Percentiles rank a stretch among this genome's conserved stretches.
Evolutionary conservation across 352 stramenopile species (phyloP).

Genomic region (Pythium brassicae): DNA sequence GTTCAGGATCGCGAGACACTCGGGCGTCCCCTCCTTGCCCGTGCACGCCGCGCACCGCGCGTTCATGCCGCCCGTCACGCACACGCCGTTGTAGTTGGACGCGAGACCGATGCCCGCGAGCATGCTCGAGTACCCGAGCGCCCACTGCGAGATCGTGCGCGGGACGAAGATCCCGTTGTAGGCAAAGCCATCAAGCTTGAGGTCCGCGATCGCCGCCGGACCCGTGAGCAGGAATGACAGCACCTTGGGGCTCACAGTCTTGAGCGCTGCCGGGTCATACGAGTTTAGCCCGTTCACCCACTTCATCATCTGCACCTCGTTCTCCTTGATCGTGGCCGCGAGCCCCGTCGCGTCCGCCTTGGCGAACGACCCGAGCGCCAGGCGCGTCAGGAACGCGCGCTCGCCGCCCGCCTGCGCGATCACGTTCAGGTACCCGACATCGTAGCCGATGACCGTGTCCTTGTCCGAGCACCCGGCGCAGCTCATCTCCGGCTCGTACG

Average conservation of each 20-base stretch:
- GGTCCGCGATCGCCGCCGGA: neutral
- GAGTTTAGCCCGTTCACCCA: slow-evolving; percentile 20
- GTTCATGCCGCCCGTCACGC: slow-evolving; percentile 18
- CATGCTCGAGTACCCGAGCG: slow-evolving; percentile 22
- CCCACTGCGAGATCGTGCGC: slow-evolving; percentile 20
- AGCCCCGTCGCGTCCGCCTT: neutral
- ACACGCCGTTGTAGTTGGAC: slow-evolving; percentile 16
- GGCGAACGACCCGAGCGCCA: slow-evolving; percentile 13
- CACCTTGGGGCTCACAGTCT: slow-evolving; percentile 5
- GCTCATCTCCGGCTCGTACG: slow-evolving; percentile 13
- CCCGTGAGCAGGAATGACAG: slow-evolving; percentile 8
- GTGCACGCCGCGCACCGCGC: slow-evolving; percentile 39
- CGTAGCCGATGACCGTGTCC: slow-evolving; percentile 19
- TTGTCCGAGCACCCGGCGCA: slow-evolving; percentile 16
- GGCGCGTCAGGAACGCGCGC: slow-evolving; percentile 12
- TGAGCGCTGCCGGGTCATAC: slow-evolving; percentile 12
- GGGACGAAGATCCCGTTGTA: slow-evolving; percentile 22
- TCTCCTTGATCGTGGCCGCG: slow-evolving; percentile 2
- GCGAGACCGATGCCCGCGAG: slow-evolving; percentile 17
- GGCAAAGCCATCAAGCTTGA: slow-evolving; percentile 14
- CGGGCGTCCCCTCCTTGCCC: slow-evolving; percentile 17
- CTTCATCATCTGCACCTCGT: slow-evolving; percentile 18
- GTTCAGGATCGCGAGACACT: slow-evolving; percentile 31
- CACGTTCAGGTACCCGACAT: slow-evolving; percentile 27
- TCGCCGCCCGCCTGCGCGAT: slow-evolving; percentile 24